Conservation (phyloP, 768 basidiomycete genomes). For the Paxillus rubicundulus region DNA sequence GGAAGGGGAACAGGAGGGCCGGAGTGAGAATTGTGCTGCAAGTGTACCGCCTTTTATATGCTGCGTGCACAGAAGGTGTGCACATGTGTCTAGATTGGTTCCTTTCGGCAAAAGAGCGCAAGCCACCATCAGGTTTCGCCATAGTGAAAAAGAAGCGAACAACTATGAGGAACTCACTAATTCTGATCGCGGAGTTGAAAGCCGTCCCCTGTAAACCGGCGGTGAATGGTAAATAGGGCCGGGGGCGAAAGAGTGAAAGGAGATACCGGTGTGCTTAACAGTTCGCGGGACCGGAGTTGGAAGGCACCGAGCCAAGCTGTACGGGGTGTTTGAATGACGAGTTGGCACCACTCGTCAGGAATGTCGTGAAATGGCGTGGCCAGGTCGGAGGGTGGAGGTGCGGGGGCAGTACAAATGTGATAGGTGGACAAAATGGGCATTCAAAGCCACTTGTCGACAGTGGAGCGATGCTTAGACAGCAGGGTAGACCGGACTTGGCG, state of each 20-base stretch:
- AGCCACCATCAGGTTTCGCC: conserved; percentile 19
- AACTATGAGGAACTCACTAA: conserved; percentile 23
- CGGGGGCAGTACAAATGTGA: background rate
- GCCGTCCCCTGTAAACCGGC: background rate
- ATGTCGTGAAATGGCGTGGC: background rate
- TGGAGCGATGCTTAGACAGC: background rate
- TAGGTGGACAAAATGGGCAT: background rate
- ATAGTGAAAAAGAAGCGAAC: conserved; percentile 24
- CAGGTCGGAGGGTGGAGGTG: background rate
- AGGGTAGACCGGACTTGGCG: background rate
- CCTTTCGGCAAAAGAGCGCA: conserved; percentile 23
- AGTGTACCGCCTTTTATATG: conserved; percentile 17
- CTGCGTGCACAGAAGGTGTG: conserved; percentile 18
- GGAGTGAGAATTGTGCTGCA: conserved; percentile 1
- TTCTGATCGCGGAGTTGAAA: conserved; percentile 32
- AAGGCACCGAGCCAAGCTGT: conserved; percentile 10
- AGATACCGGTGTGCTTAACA: background rate
- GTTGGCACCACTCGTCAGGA: conserved; percentile 3
- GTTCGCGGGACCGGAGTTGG: conserved; percentile 1
- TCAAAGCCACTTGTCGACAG: too few species aligned
- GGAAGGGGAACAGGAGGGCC: background rate
- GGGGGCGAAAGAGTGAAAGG: background rate
- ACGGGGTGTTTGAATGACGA: background rate
- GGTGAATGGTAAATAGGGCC: conserved; percentile 3
- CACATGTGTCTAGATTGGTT: conserved; percentile 17